Evolutionary conservation across 331 rosid species (phyloP).

Genomic region (Arachis monticola): DNA sequence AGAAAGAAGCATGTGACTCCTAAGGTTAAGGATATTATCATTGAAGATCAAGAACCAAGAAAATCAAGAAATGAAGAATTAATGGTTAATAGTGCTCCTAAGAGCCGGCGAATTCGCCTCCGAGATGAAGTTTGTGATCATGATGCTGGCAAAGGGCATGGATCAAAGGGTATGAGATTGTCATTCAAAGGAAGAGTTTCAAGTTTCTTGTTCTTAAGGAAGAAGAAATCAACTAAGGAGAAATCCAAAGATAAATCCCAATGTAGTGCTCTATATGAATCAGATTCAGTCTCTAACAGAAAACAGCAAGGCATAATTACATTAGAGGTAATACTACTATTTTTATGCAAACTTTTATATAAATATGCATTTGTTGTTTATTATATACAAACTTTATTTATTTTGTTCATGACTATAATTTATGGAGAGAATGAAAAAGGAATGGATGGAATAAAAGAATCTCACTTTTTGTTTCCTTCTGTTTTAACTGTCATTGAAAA

Average conservation of each 20-base stretch:
- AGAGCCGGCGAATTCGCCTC: conserved; percentile 46
- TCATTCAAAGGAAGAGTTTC: conserved; percentile 91
- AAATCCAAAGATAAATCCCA: conserved; percentile 55
- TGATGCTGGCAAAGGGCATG: conserved; percentile 43
- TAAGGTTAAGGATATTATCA: conserved; percentile 41
- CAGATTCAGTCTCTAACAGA: conserved; percentile 48
- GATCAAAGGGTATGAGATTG: conserved; percentile 67
- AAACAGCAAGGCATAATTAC: conserved; percentile 53
- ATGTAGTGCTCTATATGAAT: conserved; percentile 43
- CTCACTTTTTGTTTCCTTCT: too few species aligned
- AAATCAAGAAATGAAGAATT: conserved; percentile 54
- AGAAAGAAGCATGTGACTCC: conserved; percentile 57
- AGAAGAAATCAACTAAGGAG: conserved; percentile 70
- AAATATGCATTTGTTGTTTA: neutral
- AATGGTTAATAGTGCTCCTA: conserved; percentile 46
- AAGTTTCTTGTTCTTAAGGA: conserved; percentile 82
- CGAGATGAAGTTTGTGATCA: conserved; percentile 48
- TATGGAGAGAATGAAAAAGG: neutral
- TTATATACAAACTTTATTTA: conserved; percentile 8
- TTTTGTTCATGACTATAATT: neutral
- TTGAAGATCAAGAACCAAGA: conserved; percentile 56
- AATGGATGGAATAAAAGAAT: neutral
- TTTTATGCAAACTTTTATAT: conserved; percentile 23
- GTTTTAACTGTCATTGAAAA: too few species aligned
- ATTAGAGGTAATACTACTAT: conserved; percentile 61